These are phyloP conservation scores for Spergularia azorica DNA, from an alignment of 179 eudicot genomes.

Conservation along the genomic window DNA sequence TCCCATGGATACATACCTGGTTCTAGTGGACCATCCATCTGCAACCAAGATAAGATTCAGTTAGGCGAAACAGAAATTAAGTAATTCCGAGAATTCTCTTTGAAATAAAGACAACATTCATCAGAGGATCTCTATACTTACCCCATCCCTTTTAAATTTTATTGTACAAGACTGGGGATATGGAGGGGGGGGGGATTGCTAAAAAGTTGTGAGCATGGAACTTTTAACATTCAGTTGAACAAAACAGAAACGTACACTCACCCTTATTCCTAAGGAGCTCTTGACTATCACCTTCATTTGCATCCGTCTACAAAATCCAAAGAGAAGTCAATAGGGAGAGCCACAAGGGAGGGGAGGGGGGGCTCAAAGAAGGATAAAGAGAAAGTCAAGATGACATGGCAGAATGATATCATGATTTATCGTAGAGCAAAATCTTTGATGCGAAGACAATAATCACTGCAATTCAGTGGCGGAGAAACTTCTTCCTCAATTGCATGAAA, in stretches of 20 bases:
- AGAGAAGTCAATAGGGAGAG: not conserved
- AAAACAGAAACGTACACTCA: conserved; percentile 23
- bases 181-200: too few relatives aligned
- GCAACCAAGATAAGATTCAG: conserved; percentile 34
- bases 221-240: too few relatives aligned
- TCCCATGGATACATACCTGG: conserved; percentile 46
- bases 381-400: not conserved
- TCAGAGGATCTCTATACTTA: too few relatives aligned
- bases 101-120: too few relatives aligned
- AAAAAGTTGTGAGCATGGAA: too few relatives aligned
- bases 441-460: not conserved
- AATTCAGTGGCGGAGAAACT: too few relatives aligned
- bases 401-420: not conserved
- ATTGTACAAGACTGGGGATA: too few relatives aligned
- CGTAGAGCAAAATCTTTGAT: too few relatives aligned
- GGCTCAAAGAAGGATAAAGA: not conserved
- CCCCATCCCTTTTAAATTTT: too few relatives aligned
- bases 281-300: conserved; percentile 44
- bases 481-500: too few relatives aligned
- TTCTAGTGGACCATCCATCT: conserved; percentile 62
- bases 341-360: not conserved
- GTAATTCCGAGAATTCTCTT: too few relatives aligned
- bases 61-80: not conserved
- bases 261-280: conserved; percentile 44
- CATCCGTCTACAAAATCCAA: conserved; percentile 43